These are phyloP conservation scores for Paracamarosporium sp. DNA, from an alignment of 2,329 filamentous ascomycete genomes.

Conservation along the genomic window DNA sequence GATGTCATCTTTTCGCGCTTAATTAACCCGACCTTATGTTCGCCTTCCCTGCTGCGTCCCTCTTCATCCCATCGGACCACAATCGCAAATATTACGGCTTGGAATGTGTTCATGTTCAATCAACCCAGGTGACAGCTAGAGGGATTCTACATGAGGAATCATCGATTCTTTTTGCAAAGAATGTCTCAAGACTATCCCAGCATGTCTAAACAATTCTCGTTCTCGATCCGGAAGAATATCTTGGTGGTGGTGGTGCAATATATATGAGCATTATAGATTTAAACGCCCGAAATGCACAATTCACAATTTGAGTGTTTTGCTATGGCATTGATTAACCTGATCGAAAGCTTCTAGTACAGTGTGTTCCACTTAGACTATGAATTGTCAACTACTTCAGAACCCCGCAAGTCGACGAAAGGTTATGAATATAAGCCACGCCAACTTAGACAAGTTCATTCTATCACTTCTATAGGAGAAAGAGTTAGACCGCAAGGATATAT, in stretches of 20 bases:
- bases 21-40: background rate
- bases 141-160: background rate
- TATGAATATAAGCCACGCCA: conserved; percentile 61
- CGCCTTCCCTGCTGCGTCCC: background rate
- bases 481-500: conserved; percentile 54
- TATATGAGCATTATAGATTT: background rate
- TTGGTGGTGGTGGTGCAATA: background rate
- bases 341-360: too few species aligned
- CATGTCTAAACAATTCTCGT: background rate
- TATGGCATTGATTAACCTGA: conserved; percentile 45
- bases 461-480: conserved; percentile 61
- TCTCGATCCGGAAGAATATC: background rate
- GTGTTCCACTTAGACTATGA: too few species aligned
- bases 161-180: background rate
- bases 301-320: background rate
- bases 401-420: conserved; percentile 50
- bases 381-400: conserved; percentile 51
- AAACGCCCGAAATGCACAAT: background rate
- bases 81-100: background rate
- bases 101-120: background rate
- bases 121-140: background rate
- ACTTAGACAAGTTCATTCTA: conserved; percentile 63
- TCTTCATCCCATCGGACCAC: background rate
- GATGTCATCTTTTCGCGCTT: background rate
- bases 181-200: background rate